Evolutionary conservation across 352 stramenopile species (phyloP), one percentile per base, ranked within the genome.

Genomic region (Stramenopiles sp.): DNA sequence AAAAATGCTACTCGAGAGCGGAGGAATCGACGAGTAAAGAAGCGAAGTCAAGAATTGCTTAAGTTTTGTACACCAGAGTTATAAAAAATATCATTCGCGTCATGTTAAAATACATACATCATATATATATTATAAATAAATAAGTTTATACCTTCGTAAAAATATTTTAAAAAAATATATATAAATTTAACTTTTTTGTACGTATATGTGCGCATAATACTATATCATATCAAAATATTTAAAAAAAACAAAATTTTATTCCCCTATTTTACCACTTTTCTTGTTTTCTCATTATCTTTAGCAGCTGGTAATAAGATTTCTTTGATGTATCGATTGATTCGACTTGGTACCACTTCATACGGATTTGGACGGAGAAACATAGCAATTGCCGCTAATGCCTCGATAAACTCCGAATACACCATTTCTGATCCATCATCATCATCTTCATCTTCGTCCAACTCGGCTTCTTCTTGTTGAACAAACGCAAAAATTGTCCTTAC

Each of bases 401-500:
- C 80, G 29, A 73, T 7, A 73, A 82, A 82, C 73, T 82, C 80
- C 0, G 43, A 78, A 53, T 82, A 82, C 20, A 82, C 80, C 80
- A 82, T 82, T 76, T 82, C 78, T 43, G 20, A 53, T 73, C 81
- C 77, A 29, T 82, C 63, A 80, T 81, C 77, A 20, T 82, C 79
- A 20, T 65, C 77, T 29, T 80, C 32, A 0, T 81, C 43, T 32
- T 82, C 80, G 43, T 82, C 78, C 32, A 78, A 32, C 78, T 78
- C 80, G 20, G 43, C 78, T 31, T 82, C 78, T 31, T 82, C 80
- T 31, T 82, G 69, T 63, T 82, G 80, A 30, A 82, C 80, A 80
- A 82, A 82, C 29, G 80, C 80, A 80, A 82, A 82, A 33, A 82
- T 73, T 7, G 80, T 78, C 63, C 77, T 74, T 31, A 81, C 29